Conservation (phyloP, 2,329 filamentous ascomycete genomes). For the Pseudocercospora fuligena region DNA sequence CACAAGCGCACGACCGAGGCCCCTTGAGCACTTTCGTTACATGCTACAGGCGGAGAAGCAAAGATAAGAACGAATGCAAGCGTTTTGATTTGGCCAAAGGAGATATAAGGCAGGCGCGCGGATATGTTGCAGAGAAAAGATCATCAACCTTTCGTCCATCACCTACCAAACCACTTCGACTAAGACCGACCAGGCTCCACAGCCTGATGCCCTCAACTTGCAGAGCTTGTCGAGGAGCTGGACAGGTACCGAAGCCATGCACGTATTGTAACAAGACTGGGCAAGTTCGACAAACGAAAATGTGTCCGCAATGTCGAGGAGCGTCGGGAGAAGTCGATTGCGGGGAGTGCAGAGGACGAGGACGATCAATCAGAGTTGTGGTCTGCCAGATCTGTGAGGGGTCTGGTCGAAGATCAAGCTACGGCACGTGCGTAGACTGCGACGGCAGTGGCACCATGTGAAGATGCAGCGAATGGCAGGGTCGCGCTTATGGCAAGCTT, state of each 20-base stretch:
- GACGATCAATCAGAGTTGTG: constrained; percentile 1
- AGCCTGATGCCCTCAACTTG: constrained; percentile 5
- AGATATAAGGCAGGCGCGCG: not conserved
- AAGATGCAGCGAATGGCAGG: not conserved
- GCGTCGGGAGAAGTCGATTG: constrained; percentile 2
- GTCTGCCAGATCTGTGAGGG: constrained; percentile 2
- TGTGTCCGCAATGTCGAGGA: constrained; percentile 5
- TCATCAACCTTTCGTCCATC: not conserved
- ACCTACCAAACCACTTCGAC: not conserved
- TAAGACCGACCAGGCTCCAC: not conserved
- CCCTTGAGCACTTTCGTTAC: not conserved
- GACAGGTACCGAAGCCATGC: constrained; percentile 4
- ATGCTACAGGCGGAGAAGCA: not conserved
- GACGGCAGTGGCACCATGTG: not conserved
- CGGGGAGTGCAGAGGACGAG: constrained; percentile 2
- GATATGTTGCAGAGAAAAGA: not conserved
- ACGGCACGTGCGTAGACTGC: constrained; percentile 2
- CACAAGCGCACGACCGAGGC: constrained; percentile 1
- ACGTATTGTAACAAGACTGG: constrained; percentile 8
- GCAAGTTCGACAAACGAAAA: constrained; percentile 6
- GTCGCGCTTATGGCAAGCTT: not conserved
- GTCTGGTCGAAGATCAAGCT: not conserved
- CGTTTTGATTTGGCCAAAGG: not conserved
- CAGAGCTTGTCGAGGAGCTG: constrained; percentile 6
- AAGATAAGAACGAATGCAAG: not conserved